Conservation (phyloP, 1,284 basidiomycete species). For the Polyporus tsugae region DNA sequence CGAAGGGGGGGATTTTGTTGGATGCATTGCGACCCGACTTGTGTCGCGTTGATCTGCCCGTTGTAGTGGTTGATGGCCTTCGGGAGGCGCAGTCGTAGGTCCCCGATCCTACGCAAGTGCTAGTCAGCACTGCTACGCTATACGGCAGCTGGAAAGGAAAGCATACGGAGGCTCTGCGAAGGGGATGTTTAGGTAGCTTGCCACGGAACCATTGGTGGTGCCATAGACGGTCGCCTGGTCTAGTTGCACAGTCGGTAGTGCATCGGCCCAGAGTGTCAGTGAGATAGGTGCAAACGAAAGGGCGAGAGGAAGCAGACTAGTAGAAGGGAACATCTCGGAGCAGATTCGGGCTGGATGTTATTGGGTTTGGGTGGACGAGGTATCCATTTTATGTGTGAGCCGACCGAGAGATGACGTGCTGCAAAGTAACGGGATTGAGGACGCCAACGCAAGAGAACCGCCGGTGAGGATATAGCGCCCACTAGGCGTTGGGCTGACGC, state of each 20-base stretch:
- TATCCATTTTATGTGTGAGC: too few relatives aligned
- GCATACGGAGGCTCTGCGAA: slow-evolving; percentile 55
- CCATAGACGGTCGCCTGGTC: slow-evolving; percentile 34
- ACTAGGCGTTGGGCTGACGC: too few relatives aligned
- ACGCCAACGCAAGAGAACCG: too few relatives aligned
- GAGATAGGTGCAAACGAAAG: not conserved
- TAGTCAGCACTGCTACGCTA: not conserved
- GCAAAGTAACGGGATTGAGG: too few relatives aligned
- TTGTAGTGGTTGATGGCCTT: slow-evolving; percentile 13
- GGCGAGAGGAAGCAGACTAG: not conserved
- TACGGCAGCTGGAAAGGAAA: not conserved
- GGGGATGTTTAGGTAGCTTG: slow-evolving; percentile 59
- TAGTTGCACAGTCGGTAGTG: slow-evolving; percentile 22
- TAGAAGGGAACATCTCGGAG: not conserved
- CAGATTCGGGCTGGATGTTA: too few relatives aligned
- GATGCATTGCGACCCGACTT: slow-evolving; percentile 27
- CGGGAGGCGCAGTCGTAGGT: slow-evolving; percentile 43
- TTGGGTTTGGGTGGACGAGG: too few relatives aligned
- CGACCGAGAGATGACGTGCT: too few relatives aligned
- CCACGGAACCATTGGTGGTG: slow-evolving; percentile 30
- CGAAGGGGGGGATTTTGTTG: slow-evolving; percentile 9
- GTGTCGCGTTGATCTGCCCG: slow-evolving; percentile 24
- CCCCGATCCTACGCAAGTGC: slow-evolving; percentile 45
- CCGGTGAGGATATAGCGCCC: too few relatives aligned
- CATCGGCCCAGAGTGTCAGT: not conserved